Percentiles rank a stretch among this genome's conserved stretches.
Evolutionary conservation across 1,139 yeast genomes (phyloP).

Genomic region (Geotrichum fermentans): DNA sequence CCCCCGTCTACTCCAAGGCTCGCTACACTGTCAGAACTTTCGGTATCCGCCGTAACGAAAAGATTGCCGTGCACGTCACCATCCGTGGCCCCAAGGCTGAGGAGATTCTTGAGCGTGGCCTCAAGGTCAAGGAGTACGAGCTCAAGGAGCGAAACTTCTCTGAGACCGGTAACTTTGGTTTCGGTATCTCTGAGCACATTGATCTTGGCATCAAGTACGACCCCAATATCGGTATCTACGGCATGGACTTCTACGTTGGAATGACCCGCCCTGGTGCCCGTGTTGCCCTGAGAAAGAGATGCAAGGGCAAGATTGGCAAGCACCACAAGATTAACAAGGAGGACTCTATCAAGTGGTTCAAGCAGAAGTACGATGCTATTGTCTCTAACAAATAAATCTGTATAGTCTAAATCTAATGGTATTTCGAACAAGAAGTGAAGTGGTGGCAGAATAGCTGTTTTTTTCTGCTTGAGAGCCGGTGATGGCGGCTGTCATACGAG

Average conservation of each 20-base stretch:
- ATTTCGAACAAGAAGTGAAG: no score
- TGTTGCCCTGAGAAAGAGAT: constrained; percentile 98
- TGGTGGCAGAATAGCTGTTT: no score
- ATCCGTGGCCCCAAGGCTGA: constrained; percentile 99
- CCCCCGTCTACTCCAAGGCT: constrained; percentile 99
- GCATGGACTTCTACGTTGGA: constrained; percentile 99
- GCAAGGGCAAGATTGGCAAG: constrained; percentile 84
- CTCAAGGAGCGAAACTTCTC: constrained; percentile 91
- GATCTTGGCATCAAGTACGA: constrained; percentile 99
- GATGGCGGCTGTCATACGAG: no score
- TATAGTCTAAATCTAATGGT: constrained; percentile 98
- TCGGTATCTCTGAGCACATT: constrained; percentile 99
- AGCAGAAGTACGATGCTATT: constrained; percentile 98
- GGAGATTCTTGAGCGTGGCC: constrained; percentile 99
- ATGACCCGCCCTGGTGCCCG: constrained; percentile 99
- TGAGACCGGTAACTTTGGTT: constrained; percentile 99
- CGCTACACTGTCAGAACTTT: constrained; percentile 99
- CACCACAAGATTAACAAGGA: constrained; percentile 87
- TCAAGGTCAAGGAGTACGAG: constrained; percentile 99
- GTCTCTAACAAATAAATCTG: constrained; percentile 79
- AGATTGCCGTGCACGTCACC: constrained; percentile 98
- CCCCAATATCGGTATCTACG: constrained; percentile 99
- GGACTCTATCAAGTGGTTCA: constrained; percentile 98
- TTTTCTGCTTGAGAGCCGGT: no score
- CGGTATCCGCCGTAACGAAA: constrained; percentile 99